Conservation (phyloP, 2,329 filamentous ascomycete genomes). For the Didymellaceae sp. region DNA sequence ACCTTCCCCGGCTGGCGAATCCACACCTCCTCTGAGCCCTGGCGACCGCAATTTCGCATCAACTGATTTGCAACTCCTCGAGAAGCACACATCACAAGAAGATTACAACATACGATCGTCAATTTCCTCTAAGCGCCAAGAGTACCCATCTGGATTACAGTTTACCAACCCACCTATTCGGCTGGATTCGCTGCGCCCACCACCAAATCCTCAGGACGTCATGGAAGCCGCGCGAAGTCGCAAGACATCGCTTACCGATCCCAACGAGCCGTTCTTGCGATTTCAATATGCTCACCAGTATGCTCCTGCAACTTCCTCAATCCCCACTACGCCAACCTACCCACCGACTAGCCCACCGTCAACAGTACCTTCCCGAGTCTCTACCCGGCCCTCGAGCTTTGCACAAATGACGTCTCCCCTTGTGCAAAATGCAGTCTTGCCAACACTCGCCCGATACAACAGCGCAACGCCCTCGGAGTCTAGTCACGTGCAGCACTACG, state of each 20-base stretch:
- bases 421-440: constrained; percentile 15
- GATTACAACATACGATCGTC: constrained; percentile 21
- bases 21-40: constrained; percentile 38
- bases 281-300: constrained; percentile 35
- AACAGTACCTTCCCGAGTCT: constrained; percentile 33
- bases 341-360: constrained; percentile 34
- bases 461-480: constrained; percentile 40
- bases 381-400: constrained; percentile 26
- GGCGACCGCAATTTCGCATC: constrained; percentile 32
- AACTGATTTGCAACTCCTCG: constrained; percentile 28
- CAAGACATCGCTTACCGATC: constrained; percentile 41
- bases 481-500: constrained; percentile 32
- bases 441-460: constrained; percentile 28
- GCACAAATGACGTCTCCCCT: constrained; percentile 17
- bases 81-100: constrained; percentile 24
- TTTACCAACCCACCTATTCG: constrained; percentile 37
- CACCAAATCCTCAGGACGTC: constrained; percentile 19
- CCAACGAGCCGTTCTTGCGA: constrained; percentile 38
- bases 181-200: constrained; percentile 38
- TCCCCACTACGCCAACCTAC: constrained; percentile 26
- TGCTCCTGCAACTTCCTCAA: constrained; percentile 16
- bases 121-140: constrained; percentile 27
- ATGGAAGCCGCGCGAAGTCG: constrained; percentile 24
- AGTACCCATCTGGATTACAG: constrained; percentile 28
- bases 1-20: constrained; percentile 24